Evolutionary conservation across 306 rosid genomes (phyloP).

Genomic region (Prunus persica): DNA sequence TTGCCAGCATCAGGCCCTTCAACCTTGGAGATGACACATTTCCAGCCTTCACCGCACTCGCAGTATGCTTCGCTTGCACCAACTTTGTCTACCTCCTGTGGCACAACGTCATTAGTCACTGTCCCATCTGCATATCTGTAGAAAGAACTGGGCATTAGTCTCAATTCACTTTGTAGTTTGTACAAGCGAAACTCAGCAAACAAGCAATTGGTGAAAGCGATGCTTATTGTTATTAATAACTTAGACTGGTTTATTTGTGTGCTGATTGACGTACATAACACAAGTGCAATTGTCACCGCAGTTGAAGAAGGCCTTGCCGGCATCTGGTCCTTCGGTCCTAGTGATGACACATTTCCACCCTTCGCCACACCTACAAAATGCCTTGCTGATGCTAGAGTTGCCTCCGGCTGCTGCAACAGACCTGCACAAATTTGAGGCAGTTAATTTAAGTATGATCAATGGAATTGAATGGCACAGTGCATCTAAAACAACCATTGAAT

Average conservation of each 20-base stretch:
- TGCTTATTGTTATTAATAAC: background rate
- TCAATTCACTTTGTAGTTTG: background rate
- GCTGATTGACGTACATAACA: constrained; percentile 21
- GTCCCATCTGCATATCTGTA: constrained; percentile 35
- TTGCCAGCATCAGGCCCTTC: constrained; percentile 37
- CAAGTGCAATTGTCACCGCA: constrained; percentile 45
- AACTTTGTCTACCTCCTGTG: background rate
- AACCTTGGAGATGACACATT: constrained; percentile 35
- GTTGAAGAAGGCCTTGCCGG: constrained; percentile 38
- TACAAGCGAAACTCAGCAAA: background rate
- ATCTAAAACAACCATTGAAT: too few relatives aligned
- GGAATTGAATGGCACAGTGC: too few relatives aligned
- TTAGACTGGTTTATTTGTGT: background rate
- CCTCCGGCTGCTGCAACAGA: constrained; percentile 1
- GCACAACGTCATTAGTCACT: constrained; percentile 2
- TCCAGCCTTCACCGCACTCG: constrained; percentile 56
- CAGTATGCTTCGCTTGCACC: constrained; percentile 27
- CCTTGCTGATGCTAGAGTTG: constrained; percentile 18
- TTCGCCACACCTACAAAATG: constrained; percentile 30
- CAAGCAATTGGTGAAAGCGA: background rate
- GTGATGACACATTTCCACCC: constrained; percentile 50
- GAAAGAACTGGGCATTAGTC: background rate
- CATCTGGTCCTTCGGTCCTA: constrained; percentile 43
- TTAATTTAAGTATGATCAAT: too few relatives aligned
- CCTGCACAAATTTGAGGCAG: constrained; percentile 8